These are phyloP conservation scores for Lippia alba DNA, from an alignment of 305 asterid genomes.

Conservation along the genomic window DNA sequence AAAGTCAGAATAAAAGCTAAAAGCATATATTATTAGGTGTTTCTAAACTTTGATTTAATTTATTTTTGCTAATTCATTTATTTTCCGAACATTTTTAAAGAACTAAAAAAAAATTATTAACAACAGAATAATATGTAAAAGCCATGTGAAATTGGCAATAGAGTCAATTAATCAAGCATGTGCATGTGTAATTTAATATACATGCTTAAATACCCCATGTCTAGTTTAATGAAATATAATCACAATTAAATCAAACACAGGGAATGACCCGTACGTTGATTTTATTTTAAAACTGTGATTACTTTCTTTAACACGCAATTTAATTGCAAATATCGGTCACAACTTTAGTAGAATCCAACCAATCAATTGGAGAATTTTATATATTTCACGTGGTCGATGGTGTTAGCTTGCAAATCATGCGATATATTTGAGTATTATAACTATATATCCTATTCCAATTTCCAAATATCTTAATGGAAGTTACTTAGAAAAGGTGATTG, in stretches of 20 bases:
- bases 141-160: not conserved
- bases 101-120: too few species aligned
- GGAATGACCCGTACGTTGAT: not conserved
- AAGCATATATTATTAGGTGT: too few species aligned
- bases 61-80: too few species aligned
- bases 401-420: conserved; percentile 2
- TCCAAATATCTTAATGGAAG: too few species aligned
- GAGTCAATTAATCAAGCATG: not conserved
- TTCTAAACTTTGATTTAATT: too few species aligned
- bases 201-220: not conserved
- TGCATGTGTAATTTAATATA: not conserved
- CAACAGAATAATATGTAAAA: too few species aligned
- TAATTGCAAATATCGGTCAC: not conserved
- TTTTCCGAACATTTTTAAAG: too few species aligned
- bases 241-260: not conserved
- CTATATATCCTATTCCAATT: too few species aligned
- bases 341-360: not conserved
- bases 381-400: conserved; percentile 1
- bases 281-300: not conserved
- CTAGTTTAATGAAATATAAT: not conserved
- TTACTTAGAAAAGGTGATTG: not conserved
- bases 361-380: not conserved
- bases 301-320: not conserved
- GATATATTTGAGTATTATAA: not conserved
- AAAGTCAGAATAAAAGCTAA: too few species aligned